Evolutionary conservation across 2,329 filamentous ascomycete genomes (phyloP), one percentile per base, ranked within the genome.

Genomic region (Chaetothyriales sp.): DNA sequence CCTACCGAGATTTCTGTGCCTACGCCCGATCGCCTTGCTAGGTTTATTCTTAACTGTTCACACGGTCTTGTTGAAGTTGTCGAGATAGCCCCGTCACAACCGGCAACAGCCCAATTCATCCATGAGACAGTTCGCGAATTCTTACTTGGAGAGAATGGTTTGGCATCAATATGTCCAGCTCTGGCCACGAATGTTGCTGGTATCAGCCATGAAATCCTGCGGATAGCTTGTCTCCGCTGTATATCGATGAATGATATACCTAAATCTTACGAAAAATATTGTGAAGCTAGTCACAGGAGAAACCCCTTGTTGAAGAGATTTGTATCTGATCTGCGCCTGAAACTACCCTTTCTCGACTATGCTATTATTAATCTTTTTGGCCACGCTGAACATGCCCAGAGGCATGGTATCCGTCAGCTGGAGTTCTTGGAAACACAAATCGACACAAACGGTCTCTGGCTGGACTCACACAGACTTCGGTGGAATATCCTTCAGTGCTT

Each of bases 111-210:
- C 43, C 63, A 67, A 53, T 67, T 67, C 22, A 67, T 67, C 36
- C 64, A 67, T 50, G 64, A 66, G 49, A 63, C 64, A 5, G 62
- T 67, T 6, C 57, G 62, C 43, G 62, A 65, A 50, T 66, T 64
- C 19, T 55, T 66, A 2, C 25, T 65, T 36, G 62, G 63, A 46
- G 60, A 63, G 15, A 58, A 58, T 2, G 62, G 60, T 18, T 47
- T 59, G 5, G 12, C 25, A 18, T 32, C 42, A 9, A 18, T 51
- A 6, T 18, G 22, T 46, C n/a, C 46, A 50, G 48, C 44, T 52
- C 3, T 55, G 49, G 53, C 49, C 49, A 18, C 15, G 10, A 39
- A 48, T 45, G 36, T 53, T 28, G 36, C 42, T 20, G 51, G 20
- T 32, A 46, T 46, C 25, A 28, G 47, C 18, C 47, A 52, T 43